Conservation (phyloP, 129 eudicot species). For the Centrapalus pauciflorus region DNA sequence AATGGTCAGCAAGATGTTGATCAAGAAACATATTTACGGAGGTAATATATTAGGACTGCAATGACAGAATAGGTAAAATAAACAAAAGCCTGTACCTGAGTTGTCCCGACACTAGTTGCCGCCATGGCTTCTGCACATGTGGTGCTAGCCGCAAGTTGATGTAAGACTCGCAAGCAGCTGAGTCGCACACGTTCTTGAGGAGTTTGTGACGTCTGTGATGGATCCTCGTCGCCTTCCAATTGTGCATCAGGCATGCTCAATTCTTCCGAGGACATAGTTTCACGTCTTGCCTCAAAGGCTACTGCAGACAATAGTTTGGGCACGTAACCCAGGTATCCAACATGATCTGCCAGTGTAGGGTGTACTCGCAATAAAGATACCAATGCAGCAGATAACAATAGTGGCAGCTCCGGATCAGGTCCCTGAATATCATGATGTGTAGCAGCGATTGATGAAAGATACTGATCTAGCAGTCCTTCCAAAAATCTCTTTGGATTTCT, state of each 20-base stretch:
- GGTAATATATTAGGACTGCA: neutral
- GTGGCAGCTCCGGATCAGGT: constrained; percentile 84
- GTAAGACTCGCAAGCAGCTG: constrained; percentile 93
- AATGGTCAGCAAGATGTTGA: neutral
- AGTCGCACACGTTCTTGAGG: constrained; percentile 93
- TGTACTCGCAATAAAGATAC: constrained; percentile 90
- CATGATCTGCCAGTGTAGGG: constrained; percentile 98
- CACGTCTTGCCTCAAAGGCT: constrained; percentile 91
- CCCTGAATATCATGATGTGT: constrained; percentile 70
- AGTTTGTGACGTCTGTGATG: constrained; percentile 50
- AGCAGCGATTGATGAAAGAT: constrained; percentile 86
- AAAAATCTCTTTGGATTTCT: constrained; percentile 93
- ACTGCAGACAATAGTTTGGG: constrained; percentile 92
- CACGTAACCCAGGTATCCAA: constrained; percentile 89
- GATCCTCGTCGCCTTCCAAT: constrained; percentile 49
- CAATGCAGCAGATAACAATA: constrained; percentile 89
- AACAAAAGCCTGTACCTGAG: constrained; percentile 57
- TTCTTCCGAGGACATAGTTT: constrained; percentile 67
- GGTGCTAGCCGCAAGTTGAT: constrained; percentile 97
- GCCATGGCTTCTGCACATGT: constrained; percentile 99
- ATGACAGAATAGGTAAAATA: neutral
- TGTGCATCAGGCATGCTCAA: constrained; percentile 32
- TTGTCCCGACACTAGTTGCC: constrained; percentile 95
- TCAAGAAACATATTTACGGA: neutral
- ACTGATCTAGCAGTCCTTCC: constrained; percentile 92